Base-by-base conservation (phyloP, 1,284 basidiomycete genomes). In the Tausonia pullulans region DNA sequence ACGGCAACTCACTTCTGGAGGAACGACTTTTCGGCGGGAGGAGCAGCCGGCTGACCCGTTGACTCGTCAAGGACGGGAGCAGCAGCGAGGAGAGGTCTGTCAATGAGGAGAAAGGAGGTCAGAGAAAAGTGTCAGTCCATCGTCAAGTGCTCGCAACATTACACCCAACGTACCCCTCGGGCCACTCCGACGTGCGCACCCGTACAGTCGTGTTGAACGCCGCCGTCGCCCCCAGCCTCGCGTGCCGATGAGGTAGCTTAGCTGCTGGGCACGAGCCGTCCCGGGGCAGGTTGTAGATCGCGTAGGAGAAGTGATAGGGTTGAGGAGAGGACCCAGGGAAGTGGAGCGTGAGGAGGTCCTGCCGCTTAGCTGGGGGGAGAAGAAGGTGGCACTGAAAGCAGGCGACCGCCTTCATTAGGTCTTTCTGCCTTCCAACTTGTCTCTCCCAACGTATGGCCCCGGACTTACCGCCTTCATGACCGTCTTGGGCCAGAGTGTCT, bases 281-380 rank as follows among this genome's bases (percentile, higher is more conserved):
- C 27, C 51, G 48, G 2, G 60, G 50, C 41, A 61, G 43, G 40
- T 61, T 61, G 60, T 40, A 50, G 60, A 61, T 53, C 6, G 46
- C 46, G 48, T 61, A 61, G 7, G 60, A 49, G 13, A 61, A 44
- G 40, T 53, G 51, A 44, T 53, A 61, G 13, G 60, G 60, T n/a
- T 49, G 49, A 49, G 14, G 8, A 13, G 60, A 44, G 50, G 46
- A n/a, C 7, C 50, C 41, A 16, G 60, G 46, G 51, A 61, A 50
- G 10, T 61, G 60, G 6, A 61, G 60, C 9, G 60, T 61, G 41
- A 61, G 51, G 50, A 61, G 46, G 49, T 61, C 60, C 40, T 53
- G 49, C 2, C 60, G 60, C 16, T 40, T 41, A 13, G 46, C 5
- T 9, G n/a, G n/a, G 10, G 60, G 60, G 3, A 61, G 43, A 7